Base-by-base conservation (phyloP, 2,329 filamentous ascomycete species). In the Neocatenulostroma microsporum region DNA sequence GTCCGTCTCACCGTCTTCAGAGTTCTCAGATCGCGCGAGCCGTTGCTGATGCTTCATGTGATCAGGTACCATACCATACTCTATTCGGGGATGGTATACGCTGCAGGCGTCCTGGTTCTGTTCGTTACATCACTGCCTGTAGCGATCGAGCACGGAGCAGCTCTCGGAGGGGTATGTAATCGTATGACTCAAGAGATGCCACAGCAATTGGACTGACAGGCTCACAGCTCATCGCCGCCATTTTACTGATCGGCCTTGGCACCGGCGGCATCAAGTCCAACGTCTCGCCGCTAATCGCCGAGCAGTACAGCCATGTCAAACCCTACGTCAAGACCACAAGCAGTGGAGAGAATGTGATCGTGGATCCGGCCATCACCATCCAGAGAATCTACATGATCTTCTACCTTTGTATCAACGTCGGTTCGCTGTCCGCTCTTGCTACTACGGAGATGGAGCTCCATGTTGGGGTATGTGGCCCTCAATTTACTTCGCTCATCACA, bases 251-350 rank as follows among this genome's bases (percentile, higher is more conserved):
- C 54, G 81, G 80, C n/a, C 59, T 84, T 20, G 83, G 83, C 28
- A 84, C 82, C 1, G 83, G 83, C 44, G 81, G 84, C 52, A 86
- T 88, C 73, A 89, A 88, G 67, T 75, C 80, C 45, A 88, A 88
- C 54, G 82, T 88, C 28, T 63, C 63, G 8, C 67, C 67, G 2
- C 45, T 70, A 19, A 68, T 70, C 38, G 67, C 66, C 7, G 67
- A 70, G 44, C 67, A 70, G 47, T 65, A 68, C 32, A 56, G 54
- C 6, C 57, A 58, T n/a, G 62, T 55, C 15, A 60, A 53, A 17
- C 61, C 62, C 17, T 62, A 60, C 34, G 51, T 70, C 39, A 63
- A 58, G 40, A 55, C 51, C 1, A 21, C 36, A 5, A 48, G 66
- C 51, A 60, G 41, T 51, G 64, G 66, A 32, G 64, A 69, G 50